These are phyloP conservation scores for Lobulomyces angularis DNA, from an alignment of 192 early-diverging fungal species.

Conservation along the genomic window DNA sequence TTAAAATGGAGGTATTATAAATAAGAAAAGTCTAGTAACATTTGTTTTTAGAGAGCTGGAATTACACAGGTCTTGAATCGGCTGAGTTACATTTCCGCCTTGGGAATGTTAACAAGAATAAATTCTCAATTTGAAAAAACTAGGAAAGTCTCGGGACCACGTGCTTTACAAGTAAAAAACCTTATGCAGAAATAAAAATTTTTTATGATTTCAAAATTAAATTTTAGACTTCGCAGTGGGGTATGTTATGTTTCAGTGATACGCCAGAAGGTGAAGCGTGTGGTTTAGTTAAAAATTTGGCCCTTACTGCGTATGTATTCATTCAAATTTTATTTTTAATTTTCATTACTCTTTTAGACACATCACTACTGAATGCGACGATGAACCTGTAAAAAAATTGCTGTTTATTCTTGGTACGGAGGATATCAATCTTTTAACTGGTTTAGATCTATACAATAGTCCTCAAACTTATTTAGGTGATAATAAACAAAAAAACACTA, in stretches of 20 bases:
- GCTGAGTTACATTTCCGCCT: constrained; percentile 80
- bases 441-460: constrained; percentile 66
- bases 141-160: constrained; percentile 91
- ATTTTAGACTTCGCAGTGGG: constrained; percentile 82
- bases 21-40: too few species aligned
- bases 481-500: too few species aligned
- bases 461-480: constrained; percentile 65
- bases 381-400: constrained; percentile 60
- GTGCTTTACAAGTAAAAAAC: constrained; percentile 63
- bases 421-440: constrained; percentile 80
- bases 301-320: too few species aligned
- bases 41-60: constrained; percentile 80
- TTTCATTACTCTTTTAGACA: too few species aligned
- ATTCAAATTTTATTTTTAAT: too few species aligned
- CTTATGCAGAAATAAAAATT: not conserved
- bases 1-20: constrained; percentile 99
- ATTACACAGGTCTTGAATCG: constrained; percentile 92
- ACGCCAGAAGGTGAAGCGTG: constrained; percentile 98
- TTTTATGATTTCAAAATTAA: constrained; percentile 4
- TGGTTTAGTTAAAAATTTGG: constrained; percentile 93
- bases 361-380: constrained; percentile 91
- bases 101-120: constrained; percentile 98
- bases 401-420: constrained; percentile 82
- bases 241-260: constrained; percentile 92
- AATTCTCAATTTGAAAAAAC: constrained; percentile 97